Evolutionary conservation across 2,329 filamentous ascomycete species (phyloP), one percentile per base, ranked within the genome.

Genomic region (Akanthomyces lecanii): DNA sequence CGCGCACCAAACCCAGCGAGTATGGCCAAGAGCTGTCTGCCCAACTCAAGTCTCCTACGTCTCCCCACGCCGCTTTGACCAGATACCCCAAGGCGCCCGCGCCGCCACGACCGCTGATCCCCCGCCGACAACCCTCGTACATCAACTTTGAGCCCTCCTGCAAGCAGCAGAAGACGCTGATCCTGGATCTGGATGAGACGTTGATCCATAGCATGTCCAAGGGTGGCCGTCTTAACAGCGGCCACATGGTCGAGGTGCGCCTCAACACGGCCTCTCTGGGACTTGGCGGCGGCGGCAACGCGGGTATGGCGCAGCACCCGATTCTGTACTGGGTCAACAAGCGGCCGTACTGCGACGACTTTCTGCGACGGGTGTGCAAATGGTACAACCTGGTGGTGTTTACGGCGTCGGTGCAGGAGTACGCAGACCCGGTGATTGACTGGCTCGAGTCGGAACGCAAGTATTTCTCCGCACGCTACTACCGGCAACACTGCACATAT

Each of bases 291-390:
- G 84, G 90, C 8, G 71, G 61, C 40, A 61, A 62, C 42, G 63
- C 57, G 11, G 64, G 70, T 25, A 73, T 73, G 53, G 91, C 92
- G 47, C 94, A 97, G 72, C 93, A 99, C 73, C 95, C 95, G 1
- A 98, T 99, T 68, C 78, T 99, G 65, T 99, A 99, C 79, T 99
- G 97, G 80, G 95, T 99, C 58, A 95, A 99, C 79, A 98, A 99
- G 78, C 89, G 95, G 66, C 95, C 95, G 42, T 89, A 95, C 73
- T 99, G 95, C 75, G 95, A 99, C 75, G 94, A 98, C 69, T 99
- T 99, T 72, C 77, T 99, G 71, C 89, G 93, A 71, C 73, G 95
- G 81, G 87, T 97, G 53, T 92, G 88, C 81, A 97, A 97, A 79
- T 99, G 95, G 95, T 99, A 96, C 78, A 98, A 97, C 73, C 81